A percentile compares a stretch with the other conserved stretches of the same genome.
Evolutionary conservation across 176 grass and related monocot species (phyloP).

Genomic region (Juncus inflexus): DNA sequence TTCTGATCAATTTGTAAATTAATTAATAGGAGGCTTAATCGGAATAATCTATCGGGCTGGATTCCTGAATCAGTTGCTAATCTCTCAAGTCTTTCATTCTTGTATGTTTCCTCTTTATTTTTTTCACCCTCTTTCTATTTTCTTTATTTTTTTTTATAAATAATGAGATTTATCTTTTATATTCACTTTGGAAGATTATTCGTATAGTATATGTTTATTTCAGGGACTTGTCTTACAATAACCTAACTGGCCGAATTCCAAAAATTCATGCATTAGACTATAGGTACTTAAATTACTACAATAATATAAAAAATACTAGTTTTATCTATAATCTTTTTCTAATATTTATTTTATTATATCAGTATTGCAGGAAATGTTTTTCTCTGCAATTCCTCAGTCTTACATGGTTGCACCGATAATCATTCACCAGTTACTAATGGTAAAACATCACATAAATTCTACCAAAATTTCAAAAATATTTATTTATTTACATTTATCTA

Average conservation of each 20-base stretch:
- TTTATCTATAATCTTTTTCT: background rate
- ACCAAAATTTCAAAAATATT: background rate
- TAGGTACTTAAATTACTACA: slow-evolving; percentile 35
- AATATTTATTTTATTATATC: slow-evolving; percentile 26
- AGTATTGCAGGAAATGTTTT: slow-evolving; percentile 83
- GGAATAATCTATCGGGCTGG: slow-evolving; percentile 75
- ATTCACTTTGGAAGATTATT: slow-evolving; percentile 23
- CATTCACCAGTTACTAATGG: slow-evolving; percentile 47
- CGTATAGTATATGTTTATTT: slow-evolving; percentile 28
- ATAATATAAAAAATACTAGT: slow-evolving; percentile 10
- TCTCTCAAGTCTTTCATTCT: slow-evolving; percentile 87
- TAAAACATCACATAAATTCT: slow-evolving; percentile 26
- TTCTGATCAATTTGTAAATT: slow-evolving; percentile 38
- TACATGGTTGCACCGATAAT: slow-evolving; percentile 64
- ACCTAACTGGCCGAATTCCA: slow-evolving; percentile 68
- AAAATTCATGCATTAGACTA: slow-evolving; percentile 93
- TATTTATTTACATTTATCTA: slow-evolving; percentile 16
- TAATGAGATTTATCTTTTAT: slow-evolving; percentile 13
- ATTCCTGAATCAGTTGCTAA: slow-evolving; percentile 78
- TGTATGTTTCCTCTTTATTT: slow-evolving; percentile 53
- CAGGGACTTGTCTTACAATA: slow-evolving; percentile 96
- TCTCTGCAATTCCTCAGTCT: slow-evolving; percentile 77
- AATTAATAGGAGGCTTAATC: slow-evolving; percentile 64
- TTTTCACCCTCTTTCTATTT: slow-evolving; percentile 10
- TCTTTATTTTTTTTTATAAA: background rate